Evolutionary conservation across 2,329 filamentous ascomycete species (phyloP), one percentile per base, ranked within the genome.

Genomic region (Domatiomyces globalis): DNA sequence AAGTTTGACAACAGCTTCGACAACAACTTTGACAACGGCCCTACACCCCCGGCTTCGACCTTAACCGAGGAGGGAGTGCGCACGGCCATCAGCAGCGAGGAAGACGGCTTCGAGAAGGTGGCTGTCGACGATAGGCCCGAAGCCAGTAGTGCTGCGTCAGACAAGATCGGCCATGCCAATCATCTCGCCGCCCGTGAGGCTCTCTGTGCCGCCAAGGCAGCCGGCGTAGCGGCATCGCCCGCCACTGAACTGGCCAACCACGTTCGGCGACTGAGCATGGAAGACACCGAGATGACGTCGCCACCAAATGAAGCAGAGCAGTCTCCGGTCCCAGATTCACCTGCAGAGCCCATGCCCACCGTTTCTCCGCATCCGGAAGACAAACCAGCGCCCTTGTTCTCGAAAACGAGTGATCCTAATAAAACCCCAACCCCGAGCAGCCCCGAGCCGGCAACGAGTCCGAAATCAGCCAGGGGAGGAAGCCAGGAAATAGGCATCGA

Each of bases 41-140:
- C 33, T 39, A 69, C 69, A n/a, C 60, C 63, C 10, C 63, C 71
- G 33, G 69, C 62, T 5, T 67, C 67, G 36, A 67, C 67, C 2
- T 78, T 78, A 2, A 72, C 77, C 0, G 85, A 88, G 57, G 33
- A 39, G 10, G 80, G 81, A 51, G 75, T 80, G 48, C 84, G 85
- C 49, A 80, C 90, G 12, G 85, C 84, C 49, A 94, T 92, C 61
- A 81, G 79, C 15, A 83, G 84, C 10, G 87, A 95, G 58, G 86
- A 92, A 57, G 92, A 96, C 63, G 87, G 86, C 1, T 96, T 95
- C 62, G 92, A 98, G 65, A 88, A 95, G 67, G 89, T 96, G 8
- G 73, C 73, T 45, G 84, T 87, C 53, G 77, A 87, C 55, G 83
- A 86, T 48, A 79, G 77, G 1, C 84, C 83, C 39, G 79, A 85